Conservation (phyloP, 768 basidiomycete species). For the Lactifluus subvellereus region DNA sequence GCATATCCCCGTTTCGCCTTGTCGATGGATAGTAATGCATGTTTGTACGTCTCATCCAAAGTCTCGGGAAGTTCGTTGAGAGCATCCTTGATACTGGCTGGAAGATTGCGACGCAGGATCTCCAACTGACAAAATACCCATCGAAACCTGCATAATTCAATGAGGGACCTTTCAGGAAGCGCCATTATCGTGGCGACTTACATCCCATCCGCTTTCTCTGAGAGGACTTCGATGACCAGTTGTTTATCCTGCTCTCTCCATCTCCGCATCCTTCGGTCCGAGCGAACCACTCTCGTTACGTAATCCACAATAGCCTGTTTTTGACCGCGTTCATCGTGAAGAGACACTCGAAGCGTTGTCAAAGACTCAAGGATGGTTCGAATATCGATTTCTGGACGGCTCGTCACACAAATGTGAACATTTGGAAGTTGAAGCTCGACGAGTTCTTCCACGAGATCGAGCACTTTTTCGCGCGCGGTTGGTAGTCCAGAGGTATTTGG, state of each 20-base stretch:
- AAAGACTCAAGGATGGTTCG: not conserved
- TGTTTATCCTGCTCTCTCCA: not conserved
- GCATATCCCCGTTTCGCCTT: conserved; percentile 3
- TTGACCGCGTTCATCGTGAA: conserved; percentile 3
- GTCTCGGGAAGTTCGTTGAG: not conserved
- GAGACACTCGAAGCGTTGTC: not conserved
- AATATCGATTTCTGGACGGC: conserved; percentile 9
- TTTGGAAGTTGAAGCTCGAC: not conserved
- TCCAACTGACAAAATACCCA: conserved; percentile 6
- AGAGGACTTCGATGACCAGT: not conserved
- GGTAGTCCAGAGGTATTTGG: not conserved
- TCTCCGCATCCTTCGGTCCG: not conserved
- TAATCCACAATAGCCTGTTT: not conserved
- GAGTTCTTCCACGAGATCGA: not conserved
- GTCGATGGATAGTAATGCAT: not conserved
- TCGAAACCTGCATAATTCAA: not conserved
- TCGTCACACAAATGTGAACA: not conserved
- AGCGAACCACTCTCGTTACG: not conserved
- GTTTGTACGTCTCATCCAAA: conserved; percentile 1
- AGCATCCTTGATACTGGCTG: not conserved
- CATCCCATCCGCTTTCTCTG: conserved; percentile 4
- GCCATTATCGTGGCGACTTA: not conserved
- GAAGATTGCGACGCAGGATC: not conserved
- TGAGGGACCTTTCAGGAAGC: not conserved
- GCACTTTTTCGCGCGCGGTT: not conserved